Evolutionary conservation across 371 early-diverging fungal genomes (phyloP), one percentile per base, ranked within the genome.

Genomic region (Gilbertella persicaria): DNA sequence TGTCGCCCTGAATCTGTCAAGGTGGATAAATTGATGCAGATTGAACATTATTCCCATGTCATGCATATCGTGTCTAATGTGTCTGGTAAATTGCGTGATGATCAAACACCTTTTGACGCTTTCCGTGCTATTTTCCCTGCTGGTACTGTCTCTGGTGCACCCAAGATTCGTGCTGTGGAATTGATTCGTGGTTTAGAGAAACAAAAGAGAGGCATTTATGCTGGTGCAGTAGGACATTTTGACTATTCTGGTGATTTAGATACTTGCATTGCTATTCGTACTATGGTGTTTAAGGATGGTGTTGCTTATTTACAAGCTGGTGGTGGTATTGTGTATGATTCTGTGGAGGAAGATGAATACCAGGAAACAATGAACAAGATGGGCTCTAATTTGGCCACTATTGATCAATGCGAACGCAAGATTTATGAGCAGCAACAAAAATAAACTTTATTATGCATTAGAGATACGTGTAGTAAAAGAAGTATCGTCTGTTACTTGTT

Each of bases 51-150:
- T 64, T 91, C 92, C 28, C 97, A 98, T 65, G 98, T 96, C 25
- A 98, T 98, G 96, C 98, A 98, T 58, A 96, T 98, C 66, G 97
- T 97, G 14, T 89, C 90, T 54, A 89, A 95, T 58, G 94, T 98
- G 7, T 89, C 90, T 10, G 98, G 98, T 36, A 78, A 75, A 46
- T 70, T 98, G 44, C 82, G 98, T 28, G 83, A 82, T 13, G 97
- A 87, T 33, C 87, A 93, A 73, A 94, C 94, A 3, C 82, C 87
- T 6, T 96, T 89, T 73, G 96, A 96, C 67, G 97, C 97, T 1
- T 95, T 98, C 80, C 80, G 98, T 45, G 90, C 93, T 17, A 92
- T 96, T 42, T 96, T 98, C 80, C 98, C 98, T 10, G 98, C 98
- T 5, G 97, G 98, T 14, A 98, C 98, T 16, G 92, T 96, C 7